phyloP scores from a whole-genome alignment of 1,284 basidiomycete species.

The Ceratobasidium sp. region DNA sequence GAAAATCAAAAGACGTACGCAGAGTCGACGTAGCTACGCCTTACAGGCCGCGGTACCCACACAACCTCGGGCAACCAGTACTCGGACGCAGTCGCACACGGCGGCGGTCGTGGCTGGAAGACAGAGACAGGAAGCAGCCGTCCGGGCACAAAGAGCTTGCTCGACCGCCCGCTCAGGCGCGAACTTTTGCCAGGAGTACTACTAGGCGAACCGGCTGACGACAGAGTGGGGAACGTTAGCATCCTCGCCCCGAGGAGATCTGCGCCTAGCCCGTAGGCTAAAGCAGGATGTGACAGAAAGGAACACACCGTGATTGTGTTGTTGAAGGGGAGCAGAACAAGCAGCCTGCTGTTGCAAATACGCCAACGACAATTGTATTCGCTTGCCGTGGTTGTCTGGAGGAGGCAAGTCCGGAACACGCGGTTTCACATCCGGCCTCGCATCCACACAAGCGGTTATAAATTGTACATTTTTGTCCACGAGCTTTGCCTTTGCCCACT shows the following conservation, averaged over 20 bases:
- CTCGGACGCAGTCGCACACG: not conserved
- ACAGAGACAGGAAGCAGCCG: not conserved
- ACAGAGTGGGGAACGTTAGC: not conserved
- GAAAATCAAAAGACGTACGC: not conserved
- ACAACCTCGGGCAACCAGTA: conserved; percentile 2
- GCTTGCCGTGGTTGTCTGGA: conserved; percentile 15
- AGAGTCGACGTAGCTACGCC: conserved; percentile 2
- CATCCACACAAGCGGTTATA: not conserved
- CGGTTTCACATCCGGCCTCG: not conserved
- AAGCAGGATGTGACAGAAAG: not conserved
- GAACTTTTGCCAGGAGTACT: too few relatives aligned
- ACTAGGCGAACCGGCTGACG: not conserved
- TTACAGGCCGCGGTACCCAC: conserved; percentile 3
- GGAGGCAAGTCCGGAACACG: not conserved
- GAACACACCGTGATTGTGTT: conserved; percentile 11
- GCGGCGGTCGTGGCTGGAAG: conserved; percentile 10
- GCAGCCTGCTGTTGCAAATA: conserved; percentile 7
- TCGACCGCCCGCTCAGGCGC: conserved; percentile 9
- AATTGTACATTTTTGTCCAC: too few relatives aligned
- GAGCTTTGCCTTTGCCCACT: too few relatives aligned
- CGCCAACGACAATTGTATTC: too few relatives aligned
- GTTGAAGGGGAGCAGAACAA: conserved; percentile 19
- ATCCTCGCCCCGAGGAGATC: not conserved
- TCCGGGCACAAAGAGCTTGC: conserved; percentile 1
- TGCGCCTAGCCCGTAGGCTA: not conserved